phyloP scores from a whole-genome alignment of 371 early-diverging fungal species.

The Mucor circinelloides region DNA sequence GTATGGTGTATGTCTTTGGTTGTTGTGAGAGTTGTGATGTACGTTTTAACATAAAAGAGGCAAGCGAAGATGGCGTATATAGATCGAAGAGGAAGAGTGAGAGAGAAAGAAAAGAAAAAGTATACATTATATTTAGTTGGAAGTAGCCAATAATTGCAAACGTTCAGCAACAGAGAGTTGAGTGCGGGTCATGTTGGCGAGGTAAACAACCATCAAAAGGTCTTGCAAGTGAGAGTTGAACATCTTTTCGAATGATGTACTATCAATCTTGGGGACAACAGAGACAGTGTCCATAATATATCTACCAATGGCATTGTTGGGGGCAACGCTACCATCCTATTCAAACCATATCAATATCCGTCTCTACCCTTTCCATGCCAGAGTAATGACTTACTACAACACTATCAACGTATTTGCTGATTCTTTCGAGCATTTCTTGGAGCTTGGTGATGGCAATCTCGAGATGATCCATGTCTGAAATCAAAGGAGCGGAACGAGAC shows the following conservation, averaged over 20 bases:
- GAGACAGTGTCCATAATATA: constrained; percentile 93
- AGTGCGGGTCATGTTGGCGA: constrained; percentile 92
- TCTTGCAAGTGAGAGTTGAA: constrained; percentile 94
- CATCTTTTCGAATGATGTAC: constrained; percentile 83
- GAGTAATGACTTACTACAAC: constrained; percentile 65
- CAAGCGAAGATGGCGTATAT: background rate
- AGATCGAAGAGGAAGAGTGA: background rate
- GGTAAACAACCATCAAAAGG: constrained; percentile 92
- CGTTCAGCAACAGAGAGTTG: constrained; percentile 92
- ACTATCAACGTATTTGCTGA: constrained; percentile 80
- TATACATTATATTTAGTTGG: constrained; percentile 23
- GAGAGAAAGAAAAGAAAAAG: background rate
- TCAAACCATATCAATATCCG: background rate
- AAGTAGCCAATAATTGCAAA: constrained; percentile 75
- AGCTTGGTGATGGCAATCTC: constrained; percentile 80
- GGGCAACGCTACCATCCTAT: constrained; percentile 61
- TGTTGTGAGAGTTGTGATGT: background rate
- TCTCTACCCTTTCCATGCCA: background rate
- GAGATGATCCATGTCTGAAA: constrained; percentile 90
- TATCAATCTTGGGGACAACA: constrained; percentile 86
- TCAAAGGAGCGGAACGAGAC: constrained; percentile 60
- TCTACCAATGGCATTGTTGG: constrained; percentile 87
- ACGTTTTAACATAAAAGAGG: background rate
- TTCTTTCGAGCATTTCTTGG: constrained; percentile 82
- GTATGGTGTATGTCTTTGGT: background rate